Conservation (phyloP, 768 basidiomycete species). For the Thelephora ganbajun region DNA sequence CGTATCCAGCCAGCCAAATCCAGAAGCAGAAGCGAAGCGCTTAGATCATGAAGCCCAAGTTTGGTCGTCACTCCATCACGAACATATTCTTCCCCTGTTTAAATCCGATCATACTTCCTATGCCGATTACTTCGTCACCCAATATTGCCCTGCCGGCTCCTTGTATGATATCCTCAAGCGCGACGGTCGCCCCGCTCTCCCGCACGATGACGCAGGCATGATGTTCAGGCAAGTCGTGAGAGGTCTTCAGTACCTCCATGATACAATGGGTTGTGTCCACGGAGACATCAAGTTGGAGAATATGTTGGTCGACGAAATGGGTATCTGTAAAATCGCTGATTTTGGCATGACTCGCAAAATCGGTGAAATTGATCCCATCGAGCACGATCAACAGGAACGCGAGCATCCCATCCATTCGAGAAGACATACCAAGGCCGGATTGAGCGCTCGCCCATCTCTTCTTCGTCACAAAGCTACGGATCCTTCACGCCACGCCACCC, state of each 20-base stretch:
- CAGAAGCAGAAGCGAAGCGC: constrained; percentile 33
- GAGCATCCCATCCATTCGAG: constrained; percentile 7
- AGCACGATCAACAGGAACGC: constrained; percentile 23
- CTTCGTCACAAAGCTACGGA: constrained; percentile 16
- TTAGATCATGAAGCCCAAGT: constrained; percentile 58
- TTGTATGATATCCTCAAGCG: constrained; percentile 72
- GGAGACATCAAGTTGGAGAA: constrained; percentile 97
- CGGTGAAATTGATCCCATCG: constrained; percentile 19
- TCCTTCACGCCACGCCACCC: constrained; percentile 20
- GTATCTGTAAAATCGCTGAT: constrained; percentile 74
- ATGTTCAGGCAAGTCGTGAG: constrained; percentile 80
- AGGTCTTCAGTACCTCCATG: constrained; percentile 74
- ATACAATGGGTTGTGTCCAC: constrained; percentile 66
- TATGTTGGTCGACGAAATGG: constrained; percentile 80
- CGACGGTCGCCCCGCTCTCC: constrained; percentile 51
- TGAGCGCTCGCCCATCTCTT: constrained; percentile 20
- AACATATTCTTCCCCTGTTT: constrained; percentile 80
- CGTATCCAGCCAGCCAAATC: constrained; percentile 35
- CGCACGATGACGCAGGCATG: constrained; percentile 68
- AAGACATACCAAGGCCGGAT: constrained; percentile 9
- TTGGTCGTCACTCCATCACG: constrained; percentile 70
- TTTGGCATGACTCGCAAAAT: constrained; percentile 71
- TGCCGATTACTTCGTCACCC: constrained; percentile 71
- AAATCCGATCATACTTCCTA: constrained; percentile 39
- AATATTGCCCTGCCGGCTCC: constrained; percentile 74